phyloP scores from a whole-genome alignment of 768 basidiomycete species.

The Russula dissimulans region DNA sequence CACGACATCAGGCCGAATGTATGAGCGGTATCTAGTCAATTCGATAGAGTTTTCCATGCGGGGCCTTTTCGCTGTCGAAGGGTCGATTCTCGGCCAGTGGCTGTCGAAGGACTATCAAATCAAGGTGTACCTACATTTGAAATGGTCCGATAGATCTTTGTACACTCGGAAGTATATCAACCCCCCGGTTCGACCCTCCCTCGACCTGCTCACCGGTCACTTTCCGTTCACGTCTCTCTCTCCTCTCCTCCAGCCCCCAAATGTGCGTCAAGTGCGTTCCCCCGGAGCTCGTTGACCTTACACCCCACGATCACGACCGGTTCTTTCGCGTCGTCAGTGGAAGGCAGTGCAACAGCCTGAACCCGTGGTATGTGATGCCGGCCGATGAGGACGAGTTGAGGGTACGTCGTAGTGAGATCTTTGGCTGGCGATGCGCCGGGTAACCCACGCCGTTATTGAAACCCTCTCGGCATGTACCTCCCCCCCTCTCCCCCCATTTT shows the following conservation, averaged over 20 bases:
- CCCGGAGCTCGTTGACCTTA: constrained; percentile 30
- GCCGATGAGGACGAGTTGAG: constrained; percentile 54
- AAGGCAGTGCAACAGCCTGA: constrained; percentile 47
- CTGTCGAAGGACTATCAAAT: background rate
- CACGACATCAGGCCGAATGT: constrained; percentile 62
- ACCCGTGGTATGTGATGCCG: constrained; percentile 51
- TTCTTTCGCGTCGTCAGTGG: constrained; percentile 48
- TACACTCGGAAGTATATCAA: constrained; percentile 16
- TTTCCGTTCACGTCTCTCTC: background rate
- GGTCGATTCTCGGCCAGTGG: constrained; percentile 3
- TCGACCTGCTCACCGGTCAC: background rate
- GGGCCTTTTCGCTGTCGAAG: constrained; percentile 14
- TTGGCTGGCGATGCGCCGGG: too few species aligned
- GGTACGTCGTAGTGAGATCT: constrained; percentile 32
- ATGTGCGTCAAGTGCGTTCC: constrained; percentile 29
- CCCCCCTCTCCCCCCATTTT: too few species aligned
- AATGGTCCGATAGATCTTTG: constrained; percentile 18
- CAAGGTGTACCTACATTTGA: constrained; percentile 15
- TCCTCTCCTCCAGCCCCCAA: constrained; percentile 17
- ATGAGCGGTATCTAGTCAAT: constrained; percentile 6
- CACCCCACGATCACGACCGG: constrained; percentile 34
- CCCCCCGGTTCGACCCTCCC: background rate
- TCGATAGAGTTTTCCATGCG: constrained; percentile 7
- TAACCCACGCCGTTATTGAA: too few species aligned
- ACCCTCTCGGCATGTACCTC: too few species aligned